phyloP scores from a whole-genome alignment of 2,329 filamentous ascomycete species.

The Zarea fungicola region DNA sequence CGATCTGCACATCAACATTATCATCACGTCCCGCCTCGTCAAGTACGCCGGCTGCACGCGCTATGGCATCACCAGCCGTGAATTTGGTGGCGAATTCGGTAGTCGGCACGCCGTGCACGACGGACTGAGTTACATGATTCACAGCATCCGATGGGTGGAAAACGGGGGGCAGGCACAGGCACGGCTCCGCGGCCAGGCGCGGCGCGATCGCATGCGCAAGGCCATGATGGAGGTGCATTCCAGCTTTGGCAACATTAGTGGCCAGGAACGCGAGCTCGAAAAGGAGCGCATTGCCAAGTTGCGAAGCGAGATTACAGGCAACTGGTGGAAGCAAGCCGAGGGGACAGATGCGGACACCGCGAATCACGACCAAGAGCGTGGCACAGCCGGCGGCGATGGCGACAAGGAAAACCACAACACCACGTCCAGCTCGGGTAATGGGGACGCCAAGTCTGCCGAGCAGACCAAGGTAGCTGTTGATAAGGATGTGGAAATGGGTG shows the following conservation, averaged over 20 bases:
- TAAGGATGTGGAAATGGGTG: slow-evolving; percentile 30
- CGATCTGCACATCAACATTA: slow-evolving; percentile 80
- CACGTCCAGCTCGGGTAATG: slow-evolving; percentile 14
- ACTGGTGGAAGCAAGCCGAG: slow-evolving; percentile 29
- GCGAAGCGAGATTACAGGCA: slow-evolving; percentile 27
- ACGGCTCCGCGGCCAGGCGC: slow-evolving; percentile 49
- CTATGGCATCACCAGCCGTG: slow-evolving; percentile 75
- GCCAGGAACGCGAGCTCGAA: slow-evolving; percentile 21
- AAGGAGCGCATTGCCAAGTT: slow-evolving; percentile 22
- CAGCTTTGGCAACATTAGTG: slow-evolving; percentile 27
- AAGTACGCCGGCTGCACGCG: slow-evolving; percentile 70
- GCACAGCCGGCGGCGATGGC: slow-evolving; percentile 27
- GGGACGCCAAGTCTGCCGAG: slow-evolving; percentile 11
- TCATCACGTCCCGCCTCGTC: slow-evolving; percentile 75
- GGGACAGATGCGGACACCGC: slow-evolving; percentile 18
- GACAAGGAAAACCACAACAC: slow-evolving; percentile 44
- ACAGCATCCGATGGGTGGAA: slow-evolving; percentile 77
- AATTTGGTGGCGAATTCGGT: slow-evolving; percentile 58
- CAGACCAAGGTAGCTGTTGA: slow-evolving; percentile 8
- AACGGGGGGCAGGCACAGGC: slow-evolving; percentile 60
- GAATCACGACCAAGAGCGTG: slow-evolving; percentile 18
- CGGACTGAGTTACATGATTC: slow-evolving; percentile 83
- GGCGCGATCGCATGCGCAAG: slow-evolving; percentile 52
- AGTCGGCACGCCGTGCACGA: slow-evolving; percentile 57
- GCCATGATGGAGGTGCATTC: slow-evolving; percentile 48